These are phyloP conservation scores for Cyclostephanos tholiformis DNA, from an alignment of 108 stramenopile genomes.

Conservation along the genomic window DNA sequence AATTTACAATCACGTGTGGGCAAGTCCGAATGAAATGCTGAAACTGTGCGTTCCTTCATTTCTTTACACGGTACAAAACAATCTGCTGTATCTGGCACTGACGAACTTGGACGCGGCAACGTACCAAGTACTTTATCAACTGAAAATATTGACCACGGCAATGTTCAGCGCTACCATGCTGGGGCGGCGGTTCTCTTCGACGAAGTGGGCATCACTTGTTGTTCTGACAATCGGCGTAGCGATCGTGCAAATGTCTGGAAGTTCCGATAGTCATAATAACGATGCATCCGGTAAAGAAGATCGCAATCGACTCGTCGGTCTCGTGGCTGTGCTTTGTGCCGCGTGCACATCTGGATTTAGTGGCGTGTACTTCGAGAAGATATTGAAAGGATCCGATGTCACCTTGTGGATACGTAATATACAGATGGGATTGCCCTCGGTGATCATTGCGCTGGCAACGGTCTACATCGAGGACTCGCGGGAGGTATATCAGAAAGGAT, in stretches of 20 bases:
- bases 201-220: constrained; percentile 87
- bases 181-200: constrained; percentile 63
- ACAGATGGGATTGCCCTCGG: constrained; percentile 96
- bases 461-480: constrained; percentile 72
- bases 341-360: constrained; percentile 95
- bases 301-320: constrained; percentile 74
- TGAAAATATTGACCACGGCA: constrained; percentile 99
- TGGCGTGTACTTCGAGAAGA: constrained; percentile 98
- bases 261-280: constrained; percentile 33
- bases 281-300: constrained; percentile 20
- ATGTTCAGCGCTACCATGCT: constrained; percentile 93
- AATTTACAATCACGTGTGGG: constrained; percentile 39
- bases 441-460: constrained; percentile 78
- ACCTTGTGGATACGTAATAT: constrained; percentile 96
- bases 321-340: constrained; percentile 91
- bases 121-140: constrained; percentile 97
- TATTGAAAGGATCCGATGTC: constrained; percentile 88
- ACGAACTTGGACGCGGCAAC: constrained; percentile 96
- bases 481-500: constrained; percentile 70
- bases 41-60: constrained; percentile 96
- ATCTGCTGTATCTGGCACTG: constrained; percentile 95
- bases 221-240: constrained; percentile 93
- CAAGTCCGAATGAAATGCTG: constrained; percentile 80
- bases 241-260: constrained; percentile 85
- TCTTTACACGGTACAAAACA: constrained; percentile 97